These are phyloP conservation scores for Aspergillus mulundensis DNA, from an alignment of 495 filamentous ascomycete species.

Conservation along the genomic window DNA sequence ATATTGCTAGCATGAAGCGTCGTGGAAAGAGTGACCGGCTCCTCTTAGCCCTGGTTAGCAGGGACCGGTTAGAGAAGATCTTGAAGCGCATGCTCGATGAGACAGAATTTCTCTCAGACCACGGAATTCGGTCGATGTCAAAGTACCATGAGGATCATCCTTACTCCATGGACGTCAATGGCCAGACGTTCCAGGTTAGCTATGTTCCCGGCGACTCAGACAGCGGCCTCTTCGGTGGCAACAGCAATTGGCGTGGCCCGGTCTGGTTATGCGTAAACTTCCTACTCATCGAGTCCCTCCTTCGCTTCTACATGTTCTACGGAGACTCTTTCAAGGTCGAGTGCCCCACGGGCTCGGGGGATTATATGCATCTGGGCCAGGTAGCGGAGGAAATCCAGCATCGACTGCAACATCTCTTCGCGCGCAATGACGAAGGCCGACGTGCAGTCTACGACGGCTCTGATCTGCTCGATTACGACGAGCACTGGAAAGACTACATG, in stretches of 20 bases:
- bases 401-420: constrained; percentile 87
- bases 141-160: constrained; percentile 87
- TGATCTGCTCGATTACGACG: constrained; percentile 82
- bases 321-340: constrained; percentile 83
- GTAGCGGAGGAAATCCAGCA: constrained; percentile 97
- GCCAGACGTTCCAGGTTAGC: constrained; percentile 79
- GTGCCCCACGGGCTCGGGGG: constrained; percentile 89
- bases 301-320: constrained; percentile 94
- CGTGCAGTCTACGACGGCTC: constrained; percentile 80
- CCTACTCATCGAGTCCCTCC: constrained; percentile 84
- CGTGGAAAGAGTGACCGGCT: constrained; percentile 86
- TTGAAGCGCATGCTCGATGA: constrained; percentile 89
- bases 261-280: constrained; percentile 98
- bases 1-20: constrained; percentile 83
- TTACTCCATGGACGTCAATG: constrained; percentile 94
- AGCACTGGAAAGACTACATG: constrained; percentile 86
- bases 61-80: constrained; percentile 80
- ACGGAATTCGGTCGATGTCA: constrained; percentile 92
- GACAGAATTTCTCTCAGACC: constrained; percentile 82
- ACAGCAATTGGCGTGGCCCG: constrained; percentile 94
- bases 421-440: constrained; percentile 74
- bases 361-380: constrained; percentile 92
- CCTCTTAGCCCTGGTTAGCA: constrained; percentile 81
- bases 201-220: constrained; percentile 95
- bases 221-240: constrained; percentile 88